Conservation (phyloP, 192 early-diverging fungal genomes). For the Coemansia sp. region DNA sequence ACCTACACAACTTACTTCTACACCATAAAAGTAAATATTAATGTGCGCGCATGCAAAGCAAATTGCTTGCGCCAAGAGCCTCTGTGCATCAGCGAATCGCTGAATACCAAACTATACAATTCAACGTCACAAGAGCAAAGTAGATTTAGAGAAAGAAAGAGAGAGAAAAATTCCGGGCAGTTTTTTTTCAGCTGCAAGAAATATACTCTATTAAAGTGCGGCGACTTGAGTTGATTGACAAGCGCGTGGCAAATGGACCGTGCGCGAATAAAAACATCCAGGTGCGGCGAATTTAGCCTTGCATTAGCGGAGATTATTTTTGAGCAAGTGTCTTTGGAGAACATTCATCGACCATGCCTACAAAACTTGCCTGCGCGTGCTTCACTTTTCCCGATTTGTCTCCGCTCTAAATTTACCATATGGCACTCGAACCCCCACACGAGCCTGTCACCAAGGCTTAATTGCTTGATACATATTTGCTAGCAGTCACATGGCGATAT, state of each 20-base stretch:
- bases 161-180: neutral
- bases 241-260: neutral
- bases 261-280: neutral
- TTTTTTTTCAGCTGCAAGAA: neutral
- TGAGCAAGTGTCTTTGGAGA: neutral
- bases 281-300: constrained; percentile 5
- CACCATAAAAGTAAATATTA: neutral
- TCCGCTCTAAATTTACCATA: neutral
- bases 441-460: too few species aligned
- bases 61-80: neutral
- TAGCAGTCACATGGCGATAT: neutral
- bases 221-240: neutral
- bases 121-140: constrained; percentile 4
- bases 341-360: neutral
- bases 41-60: neutral
- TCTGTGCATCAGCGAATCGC: constrained; percentile 1
- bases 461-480: neutral
- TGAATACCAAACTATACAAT: neutral
- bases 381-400: neutral
- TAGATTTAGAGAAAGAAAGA: neutral
- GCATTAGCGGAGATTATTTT: constrained; percentile 15
- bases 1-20: too few species aligned
- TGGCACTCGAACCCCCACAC: neutral
- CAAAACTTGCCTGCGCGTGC: neutral
- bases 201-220: neutral